Percentiles rank a stretch among this genome's conserved stretches.
phyloP scores from a whole-genome alignment of 2,329 filamentous ascomycete species.

The Nannizziopsis barbatae region DNA sequence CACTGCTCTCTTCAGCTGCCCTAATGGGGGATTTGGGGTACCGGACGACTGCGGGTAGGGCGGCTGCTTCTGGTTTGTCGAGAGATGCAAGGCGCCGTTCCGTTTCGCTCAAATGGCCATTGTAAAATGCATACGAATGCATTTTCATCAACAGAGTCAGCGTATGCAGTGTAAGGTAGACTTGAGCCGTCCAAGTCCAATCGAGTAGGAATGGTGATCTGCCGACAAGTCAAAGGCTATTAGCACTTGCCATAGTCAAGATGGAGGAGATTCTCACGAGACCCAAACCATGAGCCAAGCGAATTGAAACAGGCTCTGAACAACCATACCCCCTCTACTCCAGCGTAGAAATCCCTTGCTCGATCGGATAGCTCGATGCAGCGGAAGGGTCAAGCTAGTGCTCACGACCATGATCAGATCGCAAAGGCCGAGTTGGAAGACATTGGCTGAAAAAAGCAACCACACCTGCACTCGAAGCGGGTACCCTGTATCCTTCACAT shows the following conservation, averaged over 20 bases:
- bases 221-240: background rate
- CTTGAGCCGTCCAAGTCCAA: constrained; percentile 96
- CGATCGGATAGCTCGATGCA: constrained; percentile 58
- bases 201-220: constrained; percentile 52
- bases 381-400: constrained; percentile 58
- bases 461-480: constrained; percentile 79
- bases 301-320: constrained; percentile 74
- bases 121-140: constrained; percentile 97
- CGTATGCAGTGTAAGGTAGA: constrained; percentile 84
- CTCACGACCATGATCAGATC: constrained; percentile 76
- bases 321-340: constrained; percentile 61
- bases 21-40: constrained; percentile 48
- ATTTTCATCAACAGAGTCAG: constrained; percentile 96
- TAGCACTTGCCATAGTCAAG: background rate
- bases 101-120: constrained; percentile 83
- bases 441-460: constrained; percentile 74
- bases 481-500: constrained; percentile 85
- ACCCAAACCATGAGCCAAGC: constrained; percentile 77
- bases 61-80: constrained; percentile 59
- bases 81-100: constrained; percentile 68
- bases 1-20: constrained; percentile 5
- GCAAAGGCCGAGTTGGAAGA: constrained; percentile 72
- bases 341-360: constrained; percentile 53
- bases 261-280: constrained; percentile 19
- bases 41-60: constrained; percentile 59